A percentile compares a stretch with the other conserved stretches of the same genome.
phyloP scores from a whole-genome alignment of 1,284 basidiomycete genomes.

The Mycosarcoma mackinlayi region DNA sequence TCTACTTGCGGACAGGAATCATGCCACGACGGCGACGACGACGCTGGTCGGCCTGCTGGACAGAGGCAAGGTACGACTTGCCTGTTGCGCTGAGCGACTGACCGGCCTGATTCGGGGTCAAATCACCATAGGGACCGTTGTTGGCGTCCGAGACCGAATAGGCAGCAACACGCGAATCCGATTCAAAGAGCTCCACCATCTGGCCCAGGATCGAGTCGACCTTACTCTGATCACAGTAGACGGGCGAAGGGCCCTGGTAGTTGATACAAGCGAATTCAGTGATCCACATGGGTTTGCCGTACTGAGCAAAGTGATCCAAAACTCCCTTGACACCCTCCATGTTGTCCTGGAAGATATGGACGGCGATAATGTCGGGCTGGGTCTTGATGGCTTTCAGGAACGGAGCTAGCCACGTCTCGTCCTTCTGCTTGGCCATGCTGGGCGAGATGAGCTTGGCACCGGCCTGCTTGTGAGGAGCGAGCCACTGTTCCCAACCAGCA shows the following conservation, averaged over 20 bases:
- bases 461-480: conserved; percentile 45
- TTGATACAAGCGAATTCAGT: conserved; percentile 56
- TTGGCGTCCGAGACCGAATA: conserved; percentile 54
- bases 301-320: conserved; percentile 53
- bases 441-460: conserved; percentile 57
- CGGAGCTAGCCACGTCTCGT: conserved; percentile 47
- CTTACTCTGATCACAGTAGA: conserved; percentile 46
- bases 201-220: conserved; percentile 41
- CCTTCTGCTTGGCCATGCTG: conserved; percentile 53
- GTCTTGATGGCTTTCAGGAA: conserved; percentile 49
- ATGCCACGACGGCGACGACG: conserved; percentile 22
- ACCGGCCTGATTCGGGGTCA: conserved; percentile 46
- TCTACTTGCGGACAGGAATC: conserved; percentile 24
- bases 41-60: conserved; percentile 17
- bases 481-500: conserved; percentile 51
- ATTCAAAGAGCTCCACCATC: conserved; percentile 53
- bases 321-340: conserved; percentile 48
- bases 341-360: conserved; percentile 61
- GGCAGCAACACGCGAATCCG: conserved; percentile 46
- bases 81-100: conserved; percentile 38
- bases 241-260: conserved; percentile 46
- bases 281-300: conserved; percentile 56
- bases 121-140: conserved; percentile 47
- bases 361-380: conserved; percentile 58
- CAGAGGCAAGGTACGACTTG: conserved; percentile 32